Conservation (phyloP, 257 asterid genomes). For the Craterostigma plantagineum region DNA sequence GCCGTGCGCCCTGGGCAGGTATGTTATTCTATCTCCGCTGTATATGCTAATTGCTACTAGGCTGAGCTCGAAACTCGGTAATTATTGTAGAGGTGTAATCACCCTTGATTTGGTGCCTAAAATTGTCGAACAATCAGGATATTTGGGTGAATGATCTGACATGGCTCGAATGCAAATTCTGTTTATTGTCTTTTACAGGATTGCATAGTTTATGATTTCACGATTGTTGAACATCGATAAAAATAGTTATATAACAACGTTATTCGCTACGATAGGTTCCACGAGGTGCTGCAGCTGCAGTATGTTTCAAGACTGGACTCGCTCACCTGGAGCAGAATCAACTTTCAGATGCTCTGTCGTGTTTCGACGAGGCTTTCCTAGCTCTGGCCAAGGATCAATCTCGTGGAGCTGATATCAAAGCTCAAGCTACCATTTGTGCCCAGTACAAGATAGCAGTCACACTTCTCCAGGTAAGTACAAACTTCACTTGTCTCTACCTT, state of each 20-base stretch:
- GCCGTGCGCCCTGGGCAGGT: conserved; percentile 99
- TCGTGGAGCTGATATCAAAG: conserved; percentile 95
- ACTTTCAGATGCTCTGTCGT: conserved; percentile 95
- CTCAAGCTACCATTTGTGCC: conserved; percentile 99
- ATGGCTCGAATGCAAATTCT: not conserved
- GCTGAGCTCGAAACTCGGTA: too few species aligned
- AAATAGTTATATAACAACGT: too few species aligned
- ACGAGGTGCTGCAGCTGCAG: conserved; percentile 90
- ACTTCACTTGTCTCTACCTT: not conserved
- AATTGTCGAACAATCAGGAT: too few species aligned
- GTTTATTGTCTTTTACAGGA: conserved; percentile 1
- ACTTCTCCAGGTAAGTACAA: conserved; percentile 74
- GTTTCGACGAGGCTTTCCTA: conserved; percentile 93
- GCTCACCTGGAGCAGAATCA: conserved; percentile 98
- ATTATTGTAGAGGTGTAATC: too few species aligned
- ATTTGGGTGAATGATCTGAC: too few species aligned
- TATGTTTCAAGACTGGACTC: conserved; percentile 92
- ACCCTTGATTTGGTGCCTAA: too few species aligned
- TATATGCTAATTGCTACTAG: not conserved
- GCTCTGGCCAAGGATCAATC: conserved; percentile 98
- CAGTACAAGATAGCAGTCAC: conserved; percentile 98
- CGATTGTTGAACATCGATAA: too few species aligned
- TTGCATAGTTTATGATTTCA: not conserved
- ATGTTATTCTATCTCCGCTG: conserved; percentile 9
- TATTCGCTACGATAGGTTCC: conserved; percentile 40